Base-by-base conservation (phyloP, 768 basidiomycete species). In the Termitomyces sp. region DNA sequence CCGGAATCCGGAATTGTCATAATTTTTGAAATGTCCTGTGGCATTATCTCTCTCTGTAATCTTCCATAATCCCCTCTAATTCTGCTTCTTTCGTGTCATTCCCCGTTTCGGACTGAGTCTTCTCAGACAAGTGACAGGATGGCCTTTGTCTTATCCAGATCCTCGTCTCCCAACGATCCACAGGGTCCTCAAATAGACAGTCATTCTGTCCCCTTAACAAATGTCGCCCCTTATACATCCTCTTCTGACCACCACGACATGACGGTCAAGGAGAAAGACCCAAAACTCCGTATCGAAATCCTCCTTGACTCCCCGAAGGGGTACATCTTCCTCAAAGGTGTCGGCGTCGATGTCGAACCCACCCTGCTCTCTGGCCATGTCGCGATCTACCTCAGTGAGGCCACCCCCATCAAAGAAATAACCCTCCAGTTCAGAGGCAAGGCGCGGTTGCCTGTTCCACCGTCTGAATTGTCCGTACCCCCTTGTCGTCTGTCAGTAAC, bases 401-500 rank as follows among this genome's bases (percentile, higher is more conserved):
- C 89, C 19, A 95, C 90, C 0, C 84, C 92, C 53, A 83, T 91
- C 71, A 90, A 86, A 67, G 88, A 93, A 70, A 85, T 93, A 57
- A 91, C 83, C 3, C 84, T 98, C 54, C 84, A 87, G 59, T 90
- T 97, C 67, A 77, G 83, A 59, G 94, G 95, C 21, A 94, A 92
- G 72, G 89, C 86, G 4, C 83, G 81, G 57, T 73, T 94, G 0
- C 90, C 90, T 5, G 74, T 79, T 17, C 71, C 78, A 5, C 65
- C 79, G 14, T 66, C 71, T 56, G 90, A 90, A 45, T 73, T 82
- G 89, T 89, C 65, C 62, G 85, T 78, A 29, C 12, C 19, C 10
- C n/a, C 38, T 57, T 43, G 35, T 58, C 53, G 60, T 55, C 57
- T 56, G 34, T 48, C 23, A n/a, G n/a, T n/a, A n/a, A 49, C 43